Base-by-base conservation (phyloP, 2,329 filamentous ascomycete genomes). In the Penicillium sp. region DNA sequence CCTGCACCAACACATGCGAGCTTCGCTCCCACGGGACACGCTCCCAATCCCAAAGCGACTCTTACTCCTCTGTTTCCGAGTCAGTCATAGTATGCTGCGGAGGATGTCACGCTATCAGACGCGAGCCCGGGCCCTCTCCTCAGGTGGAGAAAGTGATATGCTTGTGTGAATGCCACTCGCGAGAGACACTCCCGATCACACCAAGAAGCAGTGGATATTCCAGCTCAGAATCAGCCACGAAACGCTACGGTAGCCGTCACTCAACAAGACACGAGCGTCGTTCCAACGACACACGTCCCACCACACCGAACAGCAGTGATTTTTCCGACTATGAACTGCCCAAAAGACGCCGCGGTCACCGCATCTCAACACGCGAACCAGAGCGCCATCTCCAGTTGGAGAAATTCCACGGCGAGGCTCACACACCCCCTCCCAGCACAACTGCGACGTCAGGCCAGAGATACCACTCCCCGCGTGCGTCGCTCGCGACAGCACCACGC, bases 251-350 rank as follows among this genome's bases (percentile, higher is more conserved):
- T 17, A 21, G 21, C n/a, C 38, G 34, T 40, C 28, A 32, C 12
- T 17, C 21, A 28, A 7, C 21, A 10, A 49, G 21, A 28, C n/a
- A 17, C 21, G 26, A 31, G 34, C 33, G 21, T 24, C 28, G 17
- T n/a, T n/a, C 28, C 21, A 19, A 9, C 13, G 13, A 45, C 6
- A 26, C 42, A 8, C 41, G 21, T 33, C 41, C 42, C 13, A 38
- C 34, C 8, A 49, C 41, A 2, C 33, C 42, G 7, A 49, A 31
- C 35, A 44, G 22, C 33, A 53, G 41, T 26, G 48, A 51, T 21
- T 13, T 28, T 8, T 48, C 45, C 5, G 49, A 48, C 31, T 33
- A 42, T 28, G 43, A 41, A 15, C 17, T 28, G 4, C 2, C 32
- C 15, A 42, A n/a, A 29, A 46, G 22, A 28, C 32, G 19, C 6